These are phyloP conservation scores for Serendipita vermifera DNA, from an alignment of 768 basidiomycete species.

Conservation along the genomic window DNA sequence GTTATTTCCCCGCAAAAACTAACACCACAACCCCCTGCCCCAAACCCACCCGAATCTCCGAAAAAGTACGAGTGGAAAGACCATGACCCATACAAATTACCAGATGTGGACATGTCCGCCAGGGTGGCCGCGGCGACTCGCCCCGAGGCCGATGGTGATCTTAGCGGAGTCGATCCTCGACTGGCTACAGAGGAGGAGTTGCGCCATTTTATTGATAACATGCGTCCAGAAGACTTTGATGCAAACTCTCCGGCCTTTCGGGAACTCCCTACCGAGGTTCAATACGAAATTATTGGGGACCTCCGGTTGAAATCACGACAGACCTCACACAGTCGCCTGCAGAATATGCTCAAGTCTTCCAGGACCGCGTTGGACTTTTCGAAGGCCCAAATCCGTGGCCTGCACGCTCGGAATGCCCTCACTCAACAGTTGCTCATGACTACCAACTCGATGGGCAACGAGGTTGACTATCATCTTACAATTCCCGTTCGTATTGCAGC, in stretches of 20 bases:
- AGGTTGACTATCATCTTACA: slow-evolving; percentile 43
- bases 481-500: slow-evolving; percentile 93
- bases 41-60: slow-evolving; percentile 9
- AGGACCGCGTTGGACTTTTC: slow-evolving; percentile 89
- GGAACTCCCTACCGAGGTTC: slow-evolving; percentile 86
- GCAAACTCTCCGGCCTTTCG: slow-evolving; percentile 79
- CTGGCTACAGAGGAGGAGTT: slow-evolving; percentile 95
- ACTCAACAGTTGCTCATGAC: slow-evolving; percentile 89
- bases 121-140: slow-evolving; percentile 49
- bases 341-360: slow-evolving; percentile 74
- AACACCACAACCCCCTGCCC: slow-evolving; percentile 24
- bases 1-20: slow-evolving; percentile 40
- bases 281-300: slow-evolving; percentile 97
- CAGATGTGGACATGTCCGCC: slow-evolving; percentile 61
- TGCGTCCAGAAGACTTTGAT: slow-evolving; percentile 93
- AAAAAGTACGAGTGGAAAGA: slow-evolving; percentile 14
- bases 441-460: slow-evolving; percentile 85
- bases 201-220: slow-evolving; percentile 84
- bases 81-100: slow-evolving; percentile 88
- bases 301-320: slow-evolving; percentile 87
- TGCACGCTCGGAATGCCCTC: slow-evolving; percentile 75
- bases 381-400: slow-evolving; percentile 84
- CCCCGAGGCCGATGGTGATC: slow-evolving; percentile 44
- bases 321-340: slow-evolving; percentile 80
- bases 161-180: slow-evolving; percentile 35